Evolutionary conservation across 2,329 filamentous ascomycete genomes (phyloP), one percentile per base, ranked within the genome.

Genomic region (Neocucurbitaria cava): DNA sequence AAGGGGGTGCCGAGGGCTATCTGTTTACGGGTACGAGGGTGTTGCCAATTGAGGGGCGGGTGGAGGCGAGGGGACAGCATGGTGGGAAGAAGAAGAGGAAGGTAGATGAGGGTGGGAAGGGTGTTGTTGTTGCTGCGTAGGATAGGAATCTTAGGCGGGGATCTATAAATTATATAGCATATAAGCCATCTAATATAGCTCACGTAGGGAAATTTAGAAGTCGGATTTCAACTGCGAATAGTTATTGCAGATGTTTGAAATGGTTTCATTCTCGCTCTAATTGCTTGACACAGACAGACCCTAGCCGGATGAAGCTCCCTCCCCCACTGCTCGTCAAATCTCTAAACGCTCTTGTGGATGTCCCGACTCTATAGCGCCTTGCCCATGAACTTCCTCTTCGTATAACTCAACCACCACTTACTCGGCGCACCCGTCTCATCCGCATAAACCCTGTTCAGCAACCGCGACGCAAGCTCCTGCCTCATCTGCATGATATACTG

Each of bases 311-410:
- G n/a, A n/a, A n/a, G n/a, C n/a, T n/a, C n/a, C n/a, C n/a, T n/a
- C n/a, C n/a, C n/a, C n/a, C n/a, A n/a, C n/a, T n/a, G n/a, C n/a
- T n/a, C n/a, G n/a, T n/a, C n/a, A n/a, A n/a, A n/a, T 26, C 24
- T 26, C 24, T 5, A 26, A 26, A 26, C 24, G 5, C 24, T 13
- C 13, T 7, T 31, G 6, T 31, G 9, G 11, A 35, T 38, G 17
- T 15, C 28, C 8, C n/a, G n/a, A 31, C 20, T 55, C 46, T 70
- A 76, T 65, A 77, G 65, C 18, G 78, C 72, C 87, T 98, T 98
- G 76, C 93, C 93, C 95, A 99, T 98, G 75, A 99, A 99, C 87
- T 97, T 97, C 80, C 95, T 89, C 88, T 98, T 98, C 49, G 91
- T 91, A 77, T 97, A 99, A 83, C 95, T 98, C 76, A 99, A 79